Percentiles rank a stretch among this genome's conserved stretches.
Evolutionary conservation across 768 basidiomycete genomes (phyloP).

Genomic region (Dacryopinax spathularia): DNA sequence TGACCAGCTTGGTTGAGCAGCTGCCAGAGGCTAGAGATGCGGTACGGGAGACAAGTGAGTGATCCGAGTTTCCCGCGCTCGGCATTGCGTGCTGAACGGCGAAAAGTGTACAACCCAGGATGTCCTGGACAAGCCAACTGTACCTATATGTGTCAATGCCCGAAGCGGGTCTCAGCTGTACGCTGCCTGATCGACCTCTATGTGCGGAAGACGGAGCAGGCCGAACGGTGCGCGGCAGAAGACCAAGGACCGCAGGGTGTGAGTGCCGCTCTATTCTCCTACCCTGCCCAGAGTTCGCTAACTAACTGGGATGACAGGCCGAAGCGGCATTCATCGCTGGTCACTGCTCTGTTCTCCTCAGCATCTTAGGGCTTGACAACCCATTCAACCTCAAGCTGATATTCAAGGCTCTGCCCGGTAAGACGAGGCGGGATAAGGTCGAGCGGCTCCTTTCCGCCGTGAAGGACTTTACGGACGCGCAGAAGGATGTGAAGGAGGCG

Average conservation of each 20-base stretch:
- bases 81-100: background rate
- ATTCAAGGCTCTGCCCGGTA: background rate
- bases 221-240: constrained; percentile 10
- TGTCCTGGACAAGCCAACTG: constrained; percentile 43
- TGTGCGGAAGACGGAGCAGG: constrained; percentile 17
- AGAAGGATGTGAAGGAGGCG: background rate
- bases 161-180: constrained; percentile 31
- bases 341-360: constrained; percentile 63
- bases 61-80: background rate
- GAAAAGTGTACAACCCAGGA: constrained; percentile 35
- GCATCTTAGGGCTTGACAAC: constrained; percentile 30
- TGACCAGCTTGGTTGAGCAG: constrained; percentile 61
- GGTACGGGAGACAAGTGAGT: background rate
- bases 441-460: background rate
- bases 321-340: constrained; percentile 35
- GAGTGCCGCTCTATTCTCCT: constrained; percentile 34
- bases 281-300: background rate
- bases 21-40: constrained; percentile 23
- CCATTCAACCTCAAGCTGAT: constrained; percentile 3
- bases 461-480: background rate
- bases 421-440: background rate
- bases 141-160: constrained; percentile 39
- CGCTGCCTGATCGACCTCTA: constrained; percentile 41
- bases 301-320: constrained; percentile 2
- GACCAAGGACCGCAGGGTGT: constrained; percentile 17